Percentiles rank a stretch among this genome's conserved stretches.
These are phyloP conservation scores for Dunaliella sp. DNA, from an alignment of 139 green algal species.

Conservation along the genomic window DNA sequence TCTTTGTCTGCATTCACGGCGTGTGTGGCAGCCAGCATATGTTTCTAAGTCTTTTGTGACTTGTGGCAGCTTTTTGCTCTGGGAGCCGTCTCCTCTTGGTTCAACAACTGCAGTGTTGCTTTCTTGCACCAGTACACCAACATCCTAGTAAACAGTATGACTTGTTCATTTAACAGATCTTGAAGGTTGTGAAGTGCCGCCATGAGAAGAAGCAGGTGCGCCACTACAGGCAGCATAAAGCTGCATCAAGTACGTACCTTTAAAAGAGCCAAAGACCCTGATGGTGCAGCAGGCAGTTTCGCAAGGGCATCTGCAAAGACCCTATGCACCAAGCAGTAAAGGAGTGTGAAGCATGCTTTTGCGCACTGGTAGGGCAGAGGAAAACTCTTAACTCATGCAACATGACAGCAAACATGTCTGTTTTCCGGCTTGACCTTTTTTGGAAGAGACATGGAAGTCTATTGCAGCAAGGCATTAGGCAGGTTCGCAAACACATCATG, in stretches of 20 bases:
- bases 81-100: neutral
- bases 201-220: too few relatives aligned
- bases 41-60: neutral
- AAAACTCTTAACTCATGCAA: too few relatives aligned
- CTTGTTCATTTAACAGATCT: neutral
- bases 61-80: neutral
- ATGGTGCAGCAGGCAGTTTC: conserved; percentile 28
- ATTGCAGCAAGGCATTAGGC: neutral
- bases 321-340: too few relatives aligned
- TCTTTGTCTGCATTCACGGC: conserved; percentile 13
- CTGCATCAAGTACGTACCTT: conserved; percentile 25
- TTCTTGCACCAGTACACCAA: neutral
- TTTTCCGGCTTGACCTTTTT: too few relatives aligned
- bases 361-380: too few relatives aligned
- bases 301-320: conserved; percentile 7
- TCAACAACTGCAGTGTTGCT: neutral
- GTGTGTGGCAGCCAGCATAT: neutral
- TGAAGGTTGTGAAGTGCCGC: neutral
- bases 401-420: neutral
- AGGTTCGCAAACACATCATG: neutral
- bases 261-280: conserved; percentile 45
- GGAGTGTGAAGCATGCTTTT: too few relatives aligned
- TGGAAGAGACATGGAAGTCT: too few relatives aligned
- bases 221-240: too few relatives aligned
- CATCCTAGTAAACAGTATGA: neutral